Conservation (phyloP, 192 early-diverging fungal genomes). For the Geranomyces variabilis region DNA sequence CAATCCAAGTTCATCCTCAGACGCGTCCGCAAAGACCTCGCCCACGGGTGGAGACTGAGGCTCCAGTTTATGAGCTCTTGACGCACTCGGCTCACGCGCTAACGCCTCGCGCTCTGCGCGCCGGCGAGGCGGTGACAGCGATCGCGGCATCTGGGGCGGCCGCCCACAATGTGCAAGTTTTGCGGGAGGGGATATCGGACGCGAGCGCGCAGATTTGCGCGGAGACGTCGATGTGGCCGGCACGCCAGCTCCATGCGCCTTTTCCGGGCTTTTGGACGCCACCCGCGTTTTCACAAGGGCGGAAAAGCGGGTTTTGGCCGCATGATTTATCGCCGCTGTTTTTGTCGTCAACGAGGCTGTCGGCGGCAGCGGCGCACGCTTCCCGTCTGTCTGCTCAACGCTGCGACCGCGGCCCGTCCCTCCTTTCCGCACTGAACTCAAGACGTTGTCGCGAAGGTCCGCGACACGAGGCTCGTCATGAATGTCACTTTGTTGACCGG, state of each 20-base stretch:
- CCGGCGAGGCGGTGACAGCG: neutral
- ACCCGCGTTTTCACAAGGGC: neutral
- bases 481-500: neutral
- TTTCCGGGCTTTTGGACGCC: neutral
- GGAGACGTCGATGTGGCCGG: neutral
- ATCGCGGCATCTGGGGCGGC: neutral
- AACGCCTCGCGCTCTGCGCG: neutral
- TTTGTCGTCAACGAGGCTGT: neutral
- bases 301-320: neutral
- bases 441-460: neutral
- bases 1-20: neutral
- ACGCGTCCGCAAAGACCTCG: neutral
- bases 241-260: neutral
- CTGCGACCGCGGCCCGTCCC: neutral
- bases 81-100: neutral
- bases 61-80: neutral
- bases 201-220: neutral
- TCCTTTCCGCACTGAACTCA: neutral
- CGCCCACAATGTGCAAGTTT: neutral
- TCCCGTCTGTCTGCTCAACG: neutral
- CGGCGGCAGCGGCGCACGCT: neutral
- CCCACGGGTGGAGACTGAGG: no score
- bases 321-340: neutral
- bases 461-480: neutral
- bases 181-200: neutral